Evolutionary conservation across 495 filamentous ascomycete species (phyloP), one percentile per base, ranked within the genome.

Genomic region (Niebla homalea): DNA sequence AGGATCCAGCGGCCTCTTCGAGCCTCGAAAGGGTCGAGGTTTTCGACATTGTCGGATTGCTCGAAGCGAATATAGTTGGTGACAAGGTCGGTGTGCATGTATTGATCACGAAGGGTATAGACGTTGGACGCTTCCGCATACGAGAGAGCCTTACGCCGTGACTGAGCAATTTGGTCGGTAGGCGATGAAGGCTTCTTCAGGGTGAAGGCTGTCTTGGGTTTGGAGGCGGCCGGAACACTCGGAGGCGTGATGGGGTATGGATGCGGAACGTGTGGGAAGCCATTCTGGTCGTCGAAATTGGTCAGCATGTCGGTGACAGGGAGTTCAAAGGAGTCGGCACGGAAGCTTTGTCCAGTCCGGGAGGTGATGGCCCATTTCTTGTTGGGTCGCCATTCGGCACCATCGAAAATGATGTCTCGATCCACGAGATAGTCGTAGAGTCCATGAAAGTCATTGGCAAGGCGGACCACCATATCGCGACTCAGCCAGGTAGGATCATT

Each of bases 391-490:
- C 72, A 73, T 54, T 80, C 73, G 2, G 66, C 68, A 43, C 71
- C 73, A 51, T 81, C 77, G 76, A 82, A 87, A 0, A 73, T 60
- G 11, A 84, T 70, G 45, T 85, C 78, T 3, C 79, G 71, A 62
- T 85, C 80, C 32, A 87, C 81, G 4, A 87, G 68, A 54, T 83
- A 87, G 59, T 85, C 80, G 50, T 85, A 87, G 15, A 87, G 67
- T 4, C 78, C 72, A 15, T 76, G 73, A 49, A 85, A 84, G 56
- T 87, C 83, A 35, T 69, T 70, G 53, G 81, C 77, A n/a, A 87
- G 62, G 22, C 66, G 62, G 22, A 71, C 65, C 2, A 74, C 74
- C 18, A 83, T 60, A 25, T 68, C 69, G 21, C 81, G 64, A 12
- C 77, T 81, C 26, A 87, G 67, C 76, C 80, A 84, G 37, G 67